phyloP scores from a whole-genome alignment of 768 basidiomycete species.

The Tricholoma furcatifolium region DNA sequence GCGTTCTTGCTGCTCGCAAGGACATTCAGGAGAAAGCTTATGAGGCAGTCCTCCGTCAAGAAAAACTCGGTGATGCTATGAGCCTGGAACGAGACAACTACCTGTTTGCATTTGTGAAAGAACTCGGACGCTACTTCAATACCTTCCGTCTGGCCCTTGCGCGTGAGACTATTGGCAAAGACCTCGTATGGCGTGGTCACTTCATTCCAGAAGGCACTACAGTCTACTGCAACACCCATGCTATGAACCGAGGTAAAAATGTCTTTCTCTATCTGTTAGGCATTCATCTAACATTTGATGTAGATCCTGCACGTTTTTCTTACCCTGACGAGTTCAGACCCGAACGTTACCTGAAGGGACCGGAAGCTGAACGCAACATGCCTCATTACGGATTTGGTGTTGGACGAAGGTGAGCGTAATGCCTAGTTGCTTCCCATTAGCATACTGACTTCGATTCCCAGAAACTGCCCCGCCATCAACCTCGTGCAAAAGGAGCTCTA shows the following conservation, averaged over 20 bases:
- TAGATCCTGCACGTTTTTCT: conserved; percentile 13
- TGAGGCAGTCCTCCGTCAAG: conserved; percentile 12
- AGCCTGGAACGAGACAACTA: conserved; percentile 12
- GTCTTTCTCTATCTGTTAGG: background rate
- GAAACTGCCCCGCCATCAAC: conserved; percentile 16
- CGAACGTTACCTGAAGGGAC: conserved; percentile 15
- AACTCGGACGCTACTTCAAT: conserved; percentile 16
- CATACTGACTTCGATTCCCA: background rate
- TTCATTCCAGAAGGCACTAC: conserved; percentile 16
- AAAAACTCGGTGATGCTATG: conserved; percentile 8
- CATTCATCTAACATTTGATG: background rate
- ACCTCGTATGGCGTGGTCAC: conserved; percentile 15
- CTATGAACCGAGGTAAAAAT: conserved; percentile 16
- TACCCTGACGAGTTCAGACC: conserved; percentile 15
- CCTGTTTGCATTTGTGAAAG: conserved; percentile 15
- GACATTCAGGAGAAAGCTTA: conserved; percentile 13
- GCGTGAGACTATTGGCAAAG: conserved; percentile 16
- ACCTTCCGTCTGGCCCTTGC: conserved; percentile 16
- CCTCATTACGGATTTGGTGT: conserved; percentile 17
- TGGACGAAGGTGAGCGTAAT: conserved; percentile 8
- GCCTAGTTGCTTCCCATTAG: background rate
- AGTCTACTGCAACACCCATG: conserved; percentile 16
- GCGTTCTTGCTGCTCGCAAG: conserved; percentile 11
- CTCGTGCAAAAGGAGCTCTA: conserved; percentile 17
- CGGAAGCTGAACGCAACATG: conserved; percentile 15